Evolutionary conservation across 805 yeast species (phyloP), one percentile per base, ranked within the genome.

Genomic region (Kazachstania psychrophila): DNA sequence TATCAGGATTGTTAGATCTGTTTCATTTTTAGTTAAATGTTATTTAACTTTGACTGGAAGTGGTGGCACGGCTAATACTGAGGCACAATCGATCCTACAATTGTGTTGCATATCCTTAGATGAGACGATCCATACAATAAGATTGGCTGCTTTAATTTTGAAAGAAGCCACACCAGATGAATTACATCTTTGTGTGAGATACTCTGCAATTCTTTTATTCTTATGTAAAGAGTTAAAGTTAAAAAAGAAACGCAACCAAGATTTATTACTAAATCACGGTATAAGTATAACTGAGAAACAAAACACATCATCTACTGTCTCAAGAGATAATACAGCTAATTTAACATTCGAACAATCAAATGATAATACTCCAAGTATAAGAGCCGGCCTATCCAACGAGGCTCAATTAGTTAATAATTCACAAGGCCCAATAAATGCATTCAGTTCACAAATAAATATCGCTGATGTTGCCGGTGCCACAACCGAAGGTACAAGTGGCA

Each of bases 151-250:
- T 0, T 68, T 75, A 12, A 77, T 80, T 1, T 60, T 87, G 26
- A 61, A 86, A 39, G 94, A 83, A 48, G 81, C 95, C 18, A 73
- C 94, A 1, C 95, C 95, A 0, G 96, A 87, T 60, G 94, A 85
- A 45, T 64, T 87, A 27, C 96, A 87, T 61, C 64, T 87, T 23
- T 80, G 94, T 54, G 75, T 84, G 0, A 63, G 94, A 33, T 85
- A 85, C 51, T 77, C 87, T 10, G 79, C 83, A 11, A 80, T 82
- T 35, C 60, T 85, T 48, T 70, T 81, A 76, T 83, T 77, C 48
- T 63, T 85, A 29, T 81, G 86, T 44, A 73, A 83, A 3, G 86
- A 83, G 53, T 75, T 82, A 76, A 78, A 73, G 49, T 64, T 72
- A 12, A 65, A 68, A 18, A 52, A 65, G 8, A 37, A 25, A 17